These are phyloP conservation scores for Lactifluus volemus DNA, from an alignment of 768 basidiomycete species.

Conservation along the genomic window DNA sequence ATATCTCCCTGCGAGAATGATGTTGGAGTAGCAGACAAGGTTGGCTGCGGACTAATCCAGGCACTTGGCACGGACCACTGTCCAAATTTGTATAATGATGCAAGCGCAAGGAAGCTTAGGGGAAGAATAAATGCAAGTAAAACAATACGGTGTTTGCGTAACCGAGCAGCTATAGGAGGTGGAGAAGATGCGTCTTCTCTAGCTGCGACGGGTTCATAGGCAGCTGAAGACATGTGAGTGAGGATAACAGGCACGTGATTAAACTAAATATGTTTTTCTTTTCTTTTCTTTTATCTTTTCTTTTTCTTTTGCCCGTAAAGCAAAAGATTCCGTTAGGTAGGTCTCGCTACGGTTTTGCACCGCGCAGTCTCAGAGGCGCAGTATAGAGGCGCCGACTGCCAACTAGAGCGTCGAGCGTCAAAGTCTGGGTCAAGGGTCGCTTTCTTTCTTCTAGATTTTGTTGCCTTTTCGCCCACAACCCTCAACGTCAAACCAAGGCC, in stretches of 20 bases:
- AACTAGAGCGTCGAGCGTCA: conserved; percentile 4
- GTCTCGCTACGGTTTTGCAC: neutral
- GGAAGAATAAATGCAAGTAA: conserved; percentile 1
- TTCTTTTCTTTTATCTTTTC: neutral
- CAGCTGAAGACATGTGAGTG: conserved; percentile 2
- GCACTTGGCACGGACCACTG: conserved; percentile 11
- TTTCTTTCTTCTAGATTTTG: conserved; percentile 1
- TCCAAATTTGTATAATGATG: conserved; percentile 12
- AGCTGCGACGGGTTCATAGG: conserved; percentile 11
- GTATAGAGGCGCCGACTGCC: conserved; percentile 5
- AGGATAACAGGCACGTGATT: neutral
- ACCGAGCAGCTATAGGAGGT: neutral
- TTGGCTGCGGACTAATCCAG: neutral
- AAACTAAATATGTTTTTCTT: neutral
- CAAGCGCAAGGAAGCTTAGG: conserved; percentile 8
- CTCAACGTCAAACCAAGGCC: neutral
- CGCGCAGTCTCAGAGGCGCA: neutral
- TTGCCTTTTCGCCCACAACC: neutral
- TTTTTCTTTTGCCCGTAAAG: neutral
- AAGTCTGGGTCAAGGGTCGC: conserved; percentile 10
- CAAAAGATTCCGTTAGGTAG: neutral
- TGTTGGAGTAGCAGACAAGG: neutral
- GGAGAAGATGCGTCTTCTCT: neutral
- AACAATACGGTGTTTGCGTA: conserved; percentile 4
- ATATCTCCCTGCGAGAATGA: neutral